Base-by-base conservation (phyloP, 2,329 filamentous ascomycete genomes). In the Fusarium proliferatum region DNA sequence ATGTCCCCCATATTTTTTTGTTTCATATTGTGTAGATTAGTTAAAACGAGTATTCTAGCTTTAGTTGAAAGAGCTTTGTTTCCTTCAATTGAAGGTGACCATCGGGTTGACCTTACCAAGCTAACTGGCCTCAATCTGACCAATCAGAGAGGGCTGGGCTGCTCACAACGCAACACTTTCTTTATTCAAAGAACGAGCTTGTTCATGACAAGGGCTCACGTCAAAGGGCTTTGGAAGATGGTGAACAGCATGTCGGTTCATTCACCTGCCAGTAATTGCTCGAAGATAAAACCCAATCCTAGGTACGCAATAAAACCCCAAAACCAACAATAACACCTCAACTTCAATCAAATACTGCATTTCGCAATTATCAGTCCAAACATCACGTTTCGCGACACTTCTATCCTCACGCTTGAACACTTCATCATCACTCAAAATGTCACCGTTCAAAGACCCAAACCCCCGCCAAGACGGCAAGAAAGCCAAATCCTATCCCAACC, bases 1-100 rank as follows among this genome's bases (percentile, higher is more conserved):
- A 10, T 30, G 9, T 5, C 16, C 6, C 21, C 19, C 3, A 21
- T 9, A 4, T 4, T 0, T 11, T 11, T 28, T 1, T 13, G 33
- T 33, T 33, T 13, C 4, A 33, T 5, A 33, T 2, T 33, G 33
- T 4, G 33, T 33, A 33, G 4, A 33, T 33, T 33, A 13, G 5
- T 33, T 13, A 30, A 10, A 30, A 30, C 3, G 10, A 30, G 10
- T 4, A 30, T 30, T 30, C 30, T 11, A 30, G 9, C 30, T 30
- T 11, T 30, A 11, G 5, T 30, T 33, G 12, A 33, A 33, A 33
- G 33, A 33, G 33, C 33, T 13, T 33, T 33, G 33, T 33, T 33
- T 33, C 33, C 33, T 33, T 12, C 11, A 33, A 12, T 33, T 33
- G 33, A 33, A 33, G 12, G 33, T 12, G 33, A 5, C 12, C 4